phyloP scores from a whole-genome alignment of 371 early-diverging fungal genomes.

The Lichtheimia hyalospora region DNA sequence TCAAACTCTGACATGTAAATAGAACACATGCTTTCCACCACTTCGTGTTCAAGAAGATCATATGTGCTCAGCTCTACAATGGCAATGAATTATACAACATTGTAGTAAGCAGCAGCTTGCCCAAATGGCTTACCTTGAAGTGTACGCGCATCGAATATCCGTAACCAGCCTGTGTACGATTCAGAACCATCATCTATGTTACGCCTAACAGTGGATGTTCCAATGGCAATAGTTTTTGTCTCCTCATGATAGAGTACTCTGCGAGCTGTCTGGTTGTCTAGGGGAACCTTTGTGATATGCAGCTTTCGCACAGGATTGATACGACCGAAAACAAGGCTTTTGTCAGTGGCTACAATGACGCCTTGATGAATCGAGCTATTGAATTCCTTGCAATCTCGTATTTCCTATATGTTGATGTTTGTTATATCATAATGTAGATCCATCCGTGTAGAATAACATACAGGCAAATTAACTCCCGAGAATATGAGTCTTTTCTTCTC shows the following conservation, averaged over 20 bases:
- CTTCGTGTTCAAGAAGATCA: constrained; percentile 42
- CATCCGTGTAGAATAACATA: constrained; percentile 21
- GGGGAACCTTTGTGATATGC: constrained; percentile 72
- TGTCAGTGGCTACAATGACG: constrained; percentile 62
- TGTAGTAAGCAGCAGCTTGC: background rate
- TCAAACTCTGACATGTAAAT: constrained; percentile 33
- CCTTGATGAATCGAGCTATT: constrained; percentile 49
- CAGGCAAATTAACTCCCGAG: constrained; percentile 79
- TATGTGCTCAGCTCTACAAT: constrained; percentile 16
- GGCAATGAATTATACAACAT: background rate
- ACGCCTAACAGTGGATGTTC: constrained; percentile 34
- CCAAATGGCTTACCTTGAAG: constrained; percentile 58
- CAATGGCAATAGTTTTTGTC: constrained; percentile 57
- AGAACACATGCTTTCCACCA: constrained; percentile 37
- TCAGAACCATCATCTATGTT: constrained; percentile 39
- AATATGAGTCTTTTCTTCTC: constrained; percentile 66
- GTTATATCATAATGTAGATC: background rate
- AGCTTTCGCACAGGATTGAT: constrained; percentile 82
- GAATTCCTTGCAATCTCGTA: constrained; percentile 61
- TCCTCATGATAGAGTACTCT: constrained; percentile 67
- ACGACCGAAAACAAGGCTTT: constrained; percentile 64
- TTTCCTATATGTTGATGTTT: constrained; percentile 33
- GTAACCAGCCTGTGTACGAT: constrained; percentile 52
- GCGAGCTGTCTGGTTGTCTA: constrained; percentile 67
- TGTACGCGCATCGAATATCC: constrained; percentile 71